Base-by-base conservation (phyloP, 176 grass and related monocot species). In the Paspalum vaginatum region DNA sequence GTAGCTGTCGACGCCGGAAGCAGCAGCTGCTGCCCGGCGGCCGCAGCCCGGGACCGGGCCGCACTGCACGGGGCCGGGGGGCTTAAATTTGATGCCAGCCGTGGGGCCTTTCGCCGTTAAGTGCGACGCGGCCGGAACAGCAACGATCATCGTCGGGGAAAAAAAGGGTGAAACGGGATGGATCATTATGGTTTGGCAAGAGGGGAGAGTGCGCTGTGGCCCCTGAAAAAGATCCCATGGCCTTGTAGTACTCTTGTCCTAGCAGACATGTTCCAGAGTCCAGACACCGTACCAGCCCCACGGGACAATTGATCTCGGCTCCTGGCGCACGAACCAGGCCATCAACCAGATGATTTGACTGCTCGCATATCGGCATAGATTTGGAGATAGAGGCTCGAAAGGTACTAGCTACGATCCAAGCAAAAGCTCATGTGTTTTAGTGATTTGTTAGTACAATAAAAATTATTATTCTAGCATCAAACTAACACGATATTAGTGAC, bases 181-280 rank as follows among this genome's bases (percentile, higher is more conserved):
- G 74, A 59, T 17, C 80, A 73, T 83, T 16, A 83, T 79, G 86
- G 75, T n/a, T 38, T 48, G 18, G 73, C 14, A 24, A 43, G 17
- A 57, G n/a, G 61, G 37, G 48, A 9, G 22, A 9, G 22, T 5
- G 14, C 1, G 8, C 11, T 14, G 13, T 70, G 43, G 77, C 18
- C 62, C 39, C 64, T 38, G 22, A 5, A 6, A 87, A 61, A 54
- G 16, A 62, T 63, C 58, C 17, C 45, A 61, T 7, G 32, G 39
- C 16, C 38, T 3, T 5, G 68, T 24, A 18, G 67, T 24, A 53
- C 11, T 20, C 69, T 71, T 18, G 26, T 4, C 26, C 69, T 38
- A 24, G 70, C 52, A 77, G 74, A 91, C 72, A 79, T 81, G 80
- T 68, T 87, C 74, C 72, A 81, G 75, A 79, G 32, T 32, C 32